Evolutionary conservation across 1,284 basidiomycete species (phyloP).

Genomic region (Singerocomus inundabilis): DNA sequence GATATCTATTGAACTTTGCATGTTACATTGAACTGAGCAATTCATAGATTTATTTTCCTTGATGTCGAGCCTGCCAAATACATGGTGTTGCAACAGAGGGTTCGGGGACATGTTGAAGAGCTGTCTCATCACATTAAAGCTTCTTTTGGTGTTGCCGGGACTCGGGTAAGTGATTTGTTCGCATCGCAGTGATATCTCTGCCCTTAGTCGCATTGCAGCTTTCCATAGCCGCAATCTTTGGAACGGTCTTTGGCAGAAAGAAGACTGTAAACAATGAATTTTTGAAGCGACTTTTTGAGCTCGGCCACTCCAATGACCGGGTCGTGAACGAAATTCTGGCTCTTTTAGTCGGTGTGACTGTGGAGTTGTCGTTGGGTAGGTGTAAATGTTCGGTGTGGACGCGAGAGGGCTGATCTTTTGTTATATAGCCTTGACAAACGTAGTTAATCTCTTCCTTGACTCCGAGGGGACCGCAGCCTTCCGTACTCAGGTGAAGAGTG

Average conservation of each 20-base stretch:
- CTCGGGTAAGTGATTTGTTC: slow-evolving; percentile 19
- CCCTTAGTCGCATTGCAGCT: slow-evolving; percentile 37
- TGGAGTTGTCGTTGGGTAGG: slow-evolving; percentile 67
- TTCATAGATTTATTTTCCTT: slow-evolving; percentile 66
- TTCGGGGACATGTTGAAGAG: slow-evolving; percentile 49
- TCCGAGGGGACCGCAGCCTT: slow-evolving; percentile 42
- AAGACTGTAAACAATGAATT: slow-evolving; percentile 50
- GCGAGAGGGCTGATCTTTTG: slow-evolving; percentile 1
- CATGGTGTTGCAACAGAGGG: slow-evolving; percentile 52
- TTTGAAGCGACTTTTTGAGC: slow-evolving; percentile 52
- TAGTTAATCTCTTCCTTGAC: slow-evolving; percentile 61
- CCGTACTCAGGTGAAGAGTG: slow-evolving; percentile 37
- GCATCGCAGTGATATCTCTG: background rate
- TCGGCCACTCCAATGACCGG: slow-evolving; percentile 56
- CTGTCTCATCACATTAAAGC: slow-evolving; percentile 58
- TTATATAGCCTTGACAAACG: slow-evolving; percentile 45
- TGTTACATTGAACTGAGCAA: background rate
- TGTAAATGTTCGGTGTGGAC: background rate
- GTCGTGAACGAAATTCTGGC: slow-evolving; percentile 68
- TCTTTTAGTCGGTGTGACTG: slow-evolving; percentile 64
- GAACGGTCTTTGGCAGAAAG: slow-evolving; percentile 49
- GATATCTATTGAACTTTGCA: background rate
- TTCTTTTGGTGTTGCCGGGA: slow-evolving; percentile 34
- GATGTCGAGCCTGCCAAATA: slow-evolving; percentile 58
- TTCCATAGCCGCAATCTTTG: slow-evolving; percentile 48